Evolutionary conservation across 768 basidiomycete genomes (phyloP).

Genomic region (Leccinum olivaceopallidum): DNA sequence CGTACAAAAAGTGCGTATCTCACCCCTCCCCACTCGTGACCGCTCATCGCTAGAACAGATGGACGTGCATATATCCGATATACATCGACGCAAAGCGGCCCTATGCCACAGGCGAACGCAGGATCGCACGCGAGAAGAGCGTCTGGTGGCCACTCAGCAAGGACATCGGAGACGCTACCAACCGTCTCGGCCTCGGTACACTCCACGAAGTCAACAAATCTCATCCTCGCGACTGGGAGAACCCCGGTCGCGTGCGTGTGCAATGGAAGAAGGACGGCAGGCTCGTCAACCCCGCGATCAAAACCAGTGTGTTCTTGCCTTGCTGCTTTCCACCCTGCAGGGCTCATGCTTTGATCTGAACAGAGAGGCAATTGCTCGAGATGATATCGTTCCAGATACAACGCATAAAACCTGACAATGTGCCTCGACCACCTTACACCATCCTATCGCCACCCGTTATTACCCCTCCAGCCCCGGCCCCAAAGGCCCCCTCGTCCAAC

Average conservation of each 20-base stretch:
- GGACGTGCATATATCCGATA: constrained; percentile 96
- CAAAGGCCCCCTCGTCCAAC: constrained; percentile 33
- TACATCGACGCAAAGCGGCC: constrained; percentile 96
- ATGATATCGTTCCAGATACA: constrained; percentile 76
- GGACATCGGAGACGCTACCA: constrained; percentile 86
- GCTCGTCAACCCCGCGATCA: constrained; percentile 65
- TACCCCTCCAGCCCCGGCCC: constrained; percentile 30
- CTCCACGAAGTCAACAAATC: constrained; percentile 89
- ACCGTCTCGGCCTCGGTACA: constrained; percentile 71
- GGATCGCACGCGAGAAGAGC: constrained; percentile 75
- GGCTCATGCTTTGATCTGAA: not conserved
- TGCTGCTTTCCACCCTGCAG: not conserved
- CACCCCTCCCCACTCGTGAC: not conserved
- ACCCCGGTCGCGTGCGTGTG: constrained; percentile 92
- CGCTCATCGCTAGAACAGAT: constrained; percentile 47
- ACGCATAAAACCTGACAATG: constrained; percentile 63
- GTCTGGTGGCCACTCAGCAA: constrained; percentile 96
- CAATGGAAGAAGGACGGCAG: constrained; percentile 84
- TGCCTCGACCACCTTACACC: constrained; percentile 65
- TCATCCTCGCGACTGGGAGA: constrained; percentile 98
- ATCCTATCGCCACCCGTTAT: constrained; percentile 31
- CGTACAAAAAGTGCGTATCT: constrained; percentile 73
- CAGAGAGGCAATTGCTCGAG: constrained; percentile 82
- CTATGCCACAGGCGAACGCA: constrained; percentile 78
- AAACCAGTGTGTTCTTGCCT: constrained; percentile 61